Percentiles rank a stretch among this genome's conserved stretches.
Conservation (phyloP, 2,329 filamentous ascomycete species). For the Aquanectria penicillioides region DNA sequence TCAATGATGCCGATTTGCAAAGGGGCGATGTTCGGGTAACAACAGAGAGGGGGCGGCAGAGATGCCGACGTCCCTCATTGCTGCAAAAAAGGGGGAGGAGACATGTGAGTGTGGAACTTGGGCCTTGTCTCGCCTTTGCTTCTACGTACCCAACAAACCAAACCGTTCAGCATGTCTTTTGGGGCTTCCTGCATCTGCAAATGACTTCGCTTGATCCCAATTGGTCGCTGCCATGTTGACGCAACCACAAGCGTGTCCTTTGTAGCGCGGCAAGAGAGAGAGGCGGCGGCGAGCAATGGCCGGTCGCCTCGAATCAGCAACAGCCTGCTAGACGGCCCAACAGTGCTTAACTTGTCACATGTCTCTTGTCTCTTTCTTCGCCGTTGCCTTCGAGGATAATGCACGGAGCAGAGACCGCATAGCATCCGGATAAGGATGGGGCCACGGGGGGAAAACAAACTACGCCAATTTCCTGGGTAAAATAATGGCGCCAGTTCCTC, state of each 20-base stretch:
- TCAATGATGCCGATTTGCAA: background rate
- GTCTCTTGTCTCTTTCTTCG: no score
- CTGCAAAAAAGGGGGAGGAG: background rate
- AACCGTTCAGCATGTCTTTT: slow-evolving; percentile 1
- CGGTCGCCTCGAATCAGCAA: background rate
- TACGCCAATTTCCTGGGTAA: no score
- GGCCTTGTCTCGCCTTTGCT: slow-evolving; percentile 1
- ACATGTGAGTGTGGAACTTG: slow-evolving; percentile 6
- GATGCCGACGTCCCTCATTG: slow-evolving; percentile 1
- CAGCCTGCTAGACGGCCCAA: no score
- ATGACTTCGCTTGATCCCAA: background rate
- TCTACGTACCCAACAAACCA: background rate
- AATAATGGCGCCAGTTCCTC: no score
- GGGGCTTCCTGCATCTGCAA: slow-evolving; percentile 9
- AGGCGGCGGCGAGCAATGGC: slow-evolving; percentile 2
- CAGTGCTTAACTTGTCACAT: no score
- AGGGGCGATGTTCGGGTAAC: background rate
- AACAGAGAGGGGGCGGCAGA: background rate
- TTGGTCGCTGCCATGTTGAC: background rate
- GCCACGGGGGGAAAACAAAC: no score
- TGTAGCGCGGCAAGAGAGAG: background rate
- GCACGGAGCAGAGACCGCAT: no score
- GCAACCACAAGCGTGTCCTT: background rate
- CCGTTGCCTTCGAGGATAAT: no score
- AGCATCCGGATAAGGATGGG: no score